Conservation (phyloP, 441 rosid genomes). For the Erodium trifolium region DNA sequence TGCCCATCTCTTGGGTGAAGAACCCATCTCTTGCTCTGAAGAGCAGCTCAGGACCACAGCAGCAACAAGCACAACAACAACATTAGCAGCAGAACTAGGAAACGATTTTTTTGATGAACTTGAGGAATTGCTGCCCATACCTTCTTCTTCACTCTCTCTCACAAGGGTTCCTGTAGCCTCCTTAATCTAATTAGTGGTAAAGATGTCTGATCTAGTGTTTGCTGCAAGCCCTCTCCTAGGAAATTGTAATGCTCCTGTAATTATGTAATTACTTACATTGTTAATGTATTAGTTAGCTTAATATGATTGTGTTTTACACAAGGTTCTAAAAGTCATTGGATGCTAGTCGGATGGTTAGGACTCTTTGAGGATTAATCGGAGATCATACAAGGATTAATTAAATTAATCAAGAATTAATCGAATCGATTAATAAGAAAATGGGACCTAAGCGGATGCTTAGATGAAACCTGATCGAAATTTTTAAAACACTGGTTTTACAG, state of each 20-base stretch:
- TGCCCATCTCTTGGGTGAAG: conserved; percentile 35
- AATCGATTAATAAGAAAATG: too few relatives aligned
- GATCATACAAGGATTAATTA: too few relatives aligned
- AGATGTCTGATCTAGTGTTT: conserved; percentile 14
- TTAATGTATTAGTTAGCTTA: too few relatives aligned
- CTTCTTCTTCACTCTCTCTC: conserved; percentile 25
- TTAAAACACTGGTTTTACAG: too few relatives aligned
- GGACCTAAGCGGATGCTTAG: too few relatives aligned
- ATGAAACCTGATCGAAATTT: too few relatives aligned
- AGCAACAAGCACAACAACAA: neutral
- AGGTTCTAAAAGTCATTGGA: conserved; percentile 18
- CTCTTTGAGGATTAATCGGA: too few relatives aligned
- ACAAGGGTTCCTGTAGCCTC: conserved; percentile 47
- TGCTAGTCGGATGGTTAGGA: too few relatives aligned
- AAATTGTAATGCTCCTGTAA: conserved; percentile 19
- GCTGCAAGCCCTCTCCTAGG: conserved; percentile 16
- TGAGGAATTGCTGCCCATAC: conserved; percentile 44
- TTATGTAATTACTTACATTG: too few relatives aligned
- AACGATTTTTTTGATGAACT: conserved; percentile 67
- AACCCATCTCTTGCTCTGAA: conserved; percentile 33
- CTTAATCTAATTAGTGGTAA: conserved; percentile 28
- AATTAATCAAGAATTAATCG: too few relatives aligned
- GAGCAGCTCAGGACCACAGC: conserved; percentile 15
- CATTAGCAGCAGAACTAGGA: conserved; percentile 28
- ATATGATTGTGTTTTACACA: conserved; percentile 1